Evolutionary conservation across 768 basidiomycete species (phyloP), one percentile per base, ranked within the genome.

Genomic region (Crucibulum laeve): DNA sequence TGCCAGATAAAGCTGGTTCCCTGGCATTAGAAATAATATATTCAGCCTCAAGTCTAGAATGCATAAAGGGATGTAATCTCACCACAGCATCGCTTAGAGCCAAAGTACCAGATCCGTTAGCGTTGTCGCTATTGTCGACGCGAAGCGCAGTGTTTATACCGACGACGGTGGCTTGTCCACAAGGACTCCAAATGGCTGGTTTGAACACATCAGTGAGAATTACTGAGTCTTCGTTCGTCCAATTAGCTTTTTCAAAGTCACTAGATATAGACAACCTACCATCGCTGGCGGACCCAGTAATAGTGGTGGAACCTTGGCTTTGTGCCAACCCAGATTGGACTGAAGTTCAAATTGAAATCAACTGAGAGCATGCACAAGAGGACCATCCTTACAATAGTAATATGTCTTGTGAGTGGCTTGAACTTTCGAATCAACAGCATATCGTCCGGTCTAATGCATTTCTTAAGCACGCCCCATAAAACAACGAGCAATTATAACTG

Each of bases 161-260:
- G 6, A 57, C 51, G 21, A 57, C 28, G 6, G 48, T 37, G 11
- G 44, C 39, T 23, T 46, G 26, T 25, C 53, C 51, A 43, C 53
- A 57, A 14, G 53, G 45, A 28, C 56, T 54, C 56, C 56, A 57
- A 25, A 53, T n/a, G 22, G 44, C 15, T 10, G 49, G 45, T 6
- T 44, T 45, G 39, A 47, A 53, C 15, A 41, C 30, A 25, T 40
- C 41, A 17, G 48, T 26, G 19, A 54, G 35, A 10, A 33, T 39
- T 10, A 24, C 42, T n/a, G n/a, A n/a, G n/a, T n/a, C n/a, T n/a
- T n/a, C n/a, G 38, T 40, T 40, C 47, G 25, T 30, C 11, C 18
- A 21, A 22, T 14, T 14, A 13, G 7, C 40, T 37, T 4, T 42
- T 13, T 36, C 8, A 22, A n/a, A 3, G 24, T 10, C 0, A 41